Conservation (phyloP, 768 basidiomycete genomes). For the Kwoniella heveanensis region DNA sequence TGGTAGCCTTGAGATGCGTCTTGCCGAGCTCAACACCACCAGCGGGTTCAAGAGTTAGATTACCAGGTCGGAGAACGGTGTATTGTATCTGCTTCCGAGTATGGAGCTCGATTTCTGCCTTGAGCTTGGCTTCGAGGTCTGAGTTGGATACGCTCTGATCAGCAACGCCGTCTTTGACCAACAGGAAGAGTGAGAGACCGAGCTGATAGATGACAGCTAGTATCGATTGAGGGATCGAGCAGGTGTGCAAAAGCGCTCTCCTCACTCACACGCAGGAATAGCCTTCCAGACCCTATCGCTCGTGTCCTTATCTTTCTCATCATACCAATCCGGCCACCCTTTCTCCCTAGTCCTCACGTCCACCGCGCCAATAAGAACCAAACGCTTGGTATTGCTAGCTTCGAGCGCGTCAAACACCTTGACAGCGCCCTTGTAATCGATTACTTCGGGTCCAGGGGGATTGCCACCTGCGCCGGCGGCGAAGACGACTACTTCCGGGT, state of each 20-base stretch:
- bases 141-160: too few species aligned
- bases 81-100: constrained; percentile 65
- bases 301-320: constrained; percentile 34
- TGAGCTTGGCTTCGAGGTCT: constrained; percentile 59
- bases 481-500: constrained; percentile 57
- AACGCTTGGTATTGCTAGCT: constrained; percentile 60
- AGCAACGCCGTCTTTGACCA: not conserved
- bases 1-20: constrained; percentile 60
- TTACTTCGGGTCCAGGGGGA: constrained; percentile 60
- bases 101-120: constrained; percentile 59
- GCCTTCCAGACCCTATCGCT: constrained; percentile 58
- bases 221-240: too few species aligned
- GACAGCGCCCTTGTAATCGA: constrained; percentile 67
- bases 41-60: constrained; percentile 61
- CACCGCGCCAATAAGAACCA: constrained; percentile 66
- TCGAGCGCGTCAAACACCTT: constrained; percentile 74
- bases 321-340: constrained; percentile 42
- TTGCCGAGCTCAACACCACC: constrained; percentile 63
- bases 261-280: constrained; percentile 58
- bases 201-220: too few species aligned
- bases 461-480: constrained; percentile 64
- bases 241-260: too few species aligned
- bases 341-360: constrained; percentile 62
- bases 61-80: constrained; percentile 71
- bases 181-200: too few species aligned